phyloP scores from a whole-genome alignment of 2,329 filamentous ascomycete species.

The Phialocephala subalpina region DNA sequence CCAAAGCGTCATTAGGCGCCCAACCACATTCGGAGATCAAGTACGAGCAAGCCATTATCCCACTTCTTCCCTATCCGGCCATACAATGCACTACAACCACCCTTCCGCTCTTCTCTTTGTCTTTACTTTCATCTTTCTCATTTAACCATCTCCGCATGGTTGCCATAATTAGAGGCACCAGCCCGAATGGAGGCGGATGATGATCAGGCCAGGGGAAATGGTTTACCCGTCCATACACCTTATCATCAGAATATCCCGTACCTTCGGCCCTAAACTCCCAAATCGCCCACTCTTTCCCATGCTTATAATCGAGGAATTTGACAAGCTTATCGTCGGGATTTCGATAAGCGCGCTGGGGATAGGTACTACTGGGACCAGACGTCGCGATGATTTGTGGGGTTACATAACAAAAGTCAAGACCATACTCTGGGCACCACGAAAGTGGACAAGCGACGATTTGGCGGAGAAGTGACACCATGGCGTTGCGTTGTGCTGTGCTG shows the following conservation, averaged over 20 bases:
- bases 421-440: conserved; percentile 83
- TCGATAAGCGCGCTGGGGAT: conserved; percentile 90
- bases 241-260: conserved; percentile 92
- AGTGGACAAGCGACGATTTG: conserved; percentile 92
- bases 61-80: conserved; percentile 92
- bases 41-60: conserved; percentile 87
- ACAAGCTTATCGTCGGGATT: no score
- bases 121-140: conserved; percentile 46
- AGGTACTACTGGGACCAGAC: conserved; percentile 88
- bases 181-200: conserved; percentile 90
- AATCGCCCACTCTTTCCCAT: conserved; percentile 87
- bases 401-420: conserved; percentile 94
- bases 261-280: conserved; percentile 99
- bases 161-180: conserved; percentile 88
- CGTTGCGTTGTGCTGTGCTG: no score
- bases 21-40: conserved; percentile 86
- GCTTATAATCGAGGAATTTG: conserved; percentile 85
- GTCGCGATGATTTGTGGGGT: conserved; percentile 76
- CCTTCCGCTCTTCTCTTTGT: conserved; percentile 34
- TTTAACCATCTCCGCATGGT: conserved; percentile 91
- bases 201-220: conserved; percentile 98
- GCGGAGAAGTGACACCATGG: conserved; percentile 81
- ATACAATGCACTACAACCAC: conserved; percentile 95
- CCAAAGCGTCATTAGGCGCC: conserved; percentile 68
- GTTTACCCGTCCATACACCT: conserved; percentile 83